Conservation (phyloP, 129 eudicot species). For the Heracleum sosnowskyi region DNA sequence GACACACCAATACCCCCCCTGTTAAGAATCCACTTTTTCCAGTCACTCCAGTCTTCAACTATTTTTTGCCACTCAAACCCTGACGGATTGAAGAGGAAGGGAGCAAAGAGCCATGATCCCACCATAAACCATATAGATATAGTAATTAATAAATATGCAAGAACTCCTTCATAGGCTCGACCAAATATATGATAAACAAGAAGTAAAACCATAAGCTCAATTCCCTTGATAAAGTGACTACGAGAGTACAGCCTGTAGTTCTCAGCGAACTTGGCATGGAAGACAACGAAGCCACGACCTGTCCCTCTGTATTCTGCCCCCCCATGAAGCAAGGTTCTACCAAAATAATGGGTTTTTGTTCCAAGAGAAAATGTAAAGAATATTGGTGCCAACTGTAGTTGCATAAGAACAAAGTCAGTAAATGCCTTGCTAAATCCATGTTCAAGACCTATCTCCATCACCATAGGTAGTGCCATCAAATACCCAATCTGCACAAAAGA, state of each 20-base stretch:
- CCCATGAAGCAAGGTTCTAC: slow-evolving; percentile 94
- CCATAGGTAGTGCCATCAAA: slow-evolving; percentile 90
- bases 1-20: slow-evolving; percentile 89
- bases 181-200: slow-evolving; percentile 82
- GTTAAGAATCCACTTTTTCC: slow-evolving; percentile 82
- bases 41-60: slow-evolving; percentile 88
- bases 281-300: slow-evolving; percentile 94
- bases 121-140: slow-evolving; percentile 91
- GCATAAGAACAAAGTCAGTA: slow-evolving; percentile 86
- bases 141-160: slow-evolving; percentile 60
- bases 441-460: slow-evolving; percentile 97
- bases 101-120: slow-evolving; percentile 93
- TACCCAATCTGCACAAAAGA: slow-evolving; percentile 88
- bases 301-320: slow-evolving; percentile 91
- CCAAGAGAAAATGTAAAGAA: slow-evolving; percentile 92
- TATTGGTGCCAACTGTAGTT: slow-evolving; percentile 86
- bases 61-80: slow-evolving; percentile 99
- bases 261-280: slow-evolving; percentile 92
- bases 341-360: slow-evolving; percentile 81
- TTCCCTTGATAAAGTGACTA: slow-evolving; percentile 88
- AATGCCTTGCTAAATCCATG: slow-evolving; percentile 75
- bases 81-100: slow-evolving; percentile 88
- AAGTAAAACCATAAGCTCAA: slow-evolving; percentile 74
- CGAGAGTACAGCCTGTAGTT: slow-evolving; percentile 86
- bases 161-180: slow-evolving; percentile 48